phyloP scores from a whole-genome alignment of 495 filamentous ascomycete genomes.

The Xylaria intraflava region DNA sequence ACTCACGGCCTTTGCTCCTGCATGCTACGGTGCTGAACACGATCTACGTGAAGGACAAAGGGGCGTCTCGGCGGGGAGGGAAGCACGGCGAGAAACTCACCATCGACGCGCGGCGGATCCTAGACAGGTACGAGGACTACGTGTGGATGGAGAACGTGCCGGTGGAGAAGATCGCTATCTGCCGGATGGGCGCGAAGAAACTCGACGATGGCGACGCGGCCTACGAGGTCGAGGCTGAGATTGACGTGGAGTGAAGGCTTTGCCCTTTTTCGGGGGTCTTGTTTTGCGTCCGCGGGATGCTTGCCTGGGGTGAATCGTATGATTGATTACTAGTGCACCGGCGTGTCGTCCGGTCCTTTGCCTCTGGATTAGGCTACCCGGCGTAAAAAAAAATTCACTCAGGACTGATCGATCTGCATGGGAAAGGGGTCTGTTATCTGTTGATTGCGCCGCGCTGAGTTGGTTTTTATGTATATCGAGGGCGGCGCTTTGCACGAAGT shows the following conservation, averaged over 20 bases:
- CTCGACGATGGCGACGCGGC: slow-evolving; percentile 37
- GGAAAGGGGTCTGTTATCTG: too few species aligned
- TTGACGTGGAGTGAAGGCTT: slow-evolving; percentile 18
- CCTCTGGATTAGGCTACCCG: too few species aligned
- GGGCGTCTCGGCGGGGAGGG: slow-evolving; percentile 22
- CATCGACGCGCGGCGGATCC: slow-evolving; percentile 47
- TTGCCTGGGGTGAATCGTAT: too few species aligned
- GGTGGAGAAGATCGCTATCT: slow-evolving; percentile 61
- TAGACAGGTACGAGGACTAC: slow-evolving; percentile 46
- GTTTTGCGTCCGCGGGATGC: too few species aligned
- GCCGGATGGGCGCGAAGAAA: slow-evolving; percentile 71
- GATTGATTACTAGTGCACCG: too few species aligned
- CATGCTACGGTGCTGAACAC: slow-evolving; percentile 89
- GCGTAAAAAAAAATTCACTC: too few species aligned
- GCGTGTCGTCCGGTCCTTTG: too few species aligned
- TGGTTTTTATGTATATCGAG: too few species aligned
- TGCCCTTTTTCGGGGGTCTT: too few species aligned
- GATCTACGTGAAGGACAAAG: slow-evolving; percentile 55
- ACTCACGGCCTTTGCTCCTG: slow-evolving; percentile 61
- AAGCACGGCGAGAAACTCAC: slow-evolving; percentile 32
- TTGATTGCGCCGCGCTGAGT: too few species aligned
- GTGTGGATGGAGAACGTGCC: slow-evolving; percentile 58
- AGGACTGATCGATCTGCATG: too few species aligned
- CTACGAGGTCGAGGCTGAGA: slow-evolving; percentile 48
- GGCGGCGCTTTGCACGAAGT: too few species aligned